Conservation (phyloP, 768 basidiomycete genomes). For the Cubamyces sp. region DNA sequence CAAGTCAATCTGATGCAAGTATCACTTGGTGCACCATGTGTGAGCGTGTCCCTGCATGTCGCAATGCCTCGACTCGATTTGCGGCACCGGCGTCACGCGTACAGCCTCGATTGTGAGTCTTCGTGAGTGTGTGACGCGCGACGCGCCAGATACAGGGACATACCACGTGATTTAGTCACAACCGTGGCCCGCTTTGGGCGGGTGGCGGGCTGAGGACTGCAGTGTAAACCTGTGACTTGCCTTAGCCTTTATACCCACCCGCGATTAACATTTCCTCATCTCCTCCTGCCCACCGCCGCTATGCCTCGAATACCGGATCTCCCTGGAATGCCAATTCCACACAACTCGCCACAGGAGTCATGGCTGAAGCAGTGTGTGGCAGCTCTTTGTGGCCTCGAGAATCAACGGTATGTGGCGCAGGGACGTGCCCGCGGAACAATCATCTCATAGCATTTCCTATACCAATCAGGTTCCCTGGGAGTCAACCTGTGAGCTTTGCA, state of each 20-base stretch:
- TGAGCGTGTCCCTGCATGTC: too few species aligned
- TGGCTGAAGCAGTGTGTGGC: constrained; percentile 72
- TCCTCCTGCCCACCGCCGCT: neutral
- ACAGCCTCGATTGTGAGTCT: too few species aligned
- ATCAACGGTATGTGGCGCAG: constrained; percentile 55
- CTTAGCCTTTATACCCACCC: too few species aligned
- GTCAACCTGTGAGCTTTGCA: constrained; percentile 93
- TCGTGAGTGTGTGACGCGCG: neutral
- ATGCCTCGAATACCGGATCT: constrained; percentile 72
- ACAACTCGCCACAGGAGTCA: constrained; percentile 59
- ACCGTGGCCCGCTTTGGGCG: constrained; percentile 15
- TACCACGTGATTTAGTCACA: constrained; percentile 17
- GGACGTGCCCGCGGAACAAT: neutral
- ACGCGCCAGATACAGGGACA: neutral
- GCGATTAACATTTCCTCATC: neutral
- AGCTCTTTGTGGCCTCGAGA: constrained; percentile 62
- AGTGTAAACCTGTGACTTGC: neutral
- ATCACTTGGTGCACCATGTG: too few species aligned
- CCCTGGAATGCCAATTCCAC: constrained; percentile 62
- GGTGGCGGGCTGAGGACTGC: neutral
- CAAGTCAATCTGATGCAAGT: too few species aligned
- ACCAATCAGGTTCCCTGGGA: constrained; percentile 81
- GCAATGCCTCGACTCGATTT: neutral
- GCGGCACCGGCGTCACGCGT: neutral
- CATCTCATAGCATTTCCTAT: neutral